These are phyloP conservation scores for Mycena galopus DNA, from an alignment of 768 basidiomycete genomes.

Conservation along the genomic window DNA sequence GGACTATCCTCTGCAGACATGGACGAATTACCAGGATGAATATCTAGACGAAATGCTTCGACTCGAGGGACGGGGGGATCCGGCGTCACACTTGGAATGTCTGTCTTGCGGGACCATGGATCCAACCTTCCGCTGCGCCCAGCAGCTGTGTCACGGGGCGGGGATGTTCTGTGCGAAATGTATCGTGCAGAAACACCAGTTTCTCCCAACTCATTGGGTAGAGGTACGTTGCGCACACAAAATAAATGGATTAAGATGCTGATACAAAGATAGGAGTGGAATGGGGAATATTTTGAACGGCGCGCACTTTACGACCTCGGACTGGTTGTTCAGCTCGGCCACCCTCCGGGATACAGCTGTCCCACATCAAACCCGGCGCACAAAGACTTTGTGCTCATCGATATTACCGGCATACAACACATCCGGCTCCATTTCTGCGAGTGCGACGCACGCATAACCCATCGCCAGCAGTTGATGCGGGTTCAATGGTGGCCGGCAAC, in stretches of 20 bases:
- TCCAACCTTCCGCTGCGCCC: not conserved
- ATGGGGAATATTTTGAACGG: not conserved
- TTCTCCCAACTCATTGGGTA: not conserved
- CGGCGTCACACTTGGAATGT: not conserved
- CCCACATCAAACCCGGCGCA: not conserved
- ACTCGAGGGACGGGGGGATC: not conserved
- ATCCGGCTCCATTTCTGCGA: not conserved
- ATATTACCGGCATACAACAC: not conserved
- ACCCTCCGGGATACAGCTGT: not conserved
- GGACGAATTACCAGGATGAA: not conserved
- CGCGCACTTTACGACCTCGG: not conserved
- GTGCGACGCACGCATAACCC: not conserved
- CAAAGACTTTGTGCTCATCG: not conserved
- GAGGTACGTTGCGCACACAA: not conserved
- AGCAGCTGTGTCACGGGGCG: not conserved
- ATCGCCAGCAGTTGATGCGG: constrained; percentile 26
- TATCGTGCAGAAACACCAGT: not conserved
- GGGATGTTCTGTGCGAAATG: not conserved
- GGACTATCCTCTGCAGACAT: not conserved
- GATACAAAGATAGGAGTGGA: not conserved
- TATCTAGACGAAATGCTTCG: constrained; percentile 7
- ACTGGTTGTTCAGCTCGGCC: not conserved
- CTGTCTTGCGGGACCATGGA: not conserved
- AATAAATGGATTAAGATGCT: too few relatives aligned
- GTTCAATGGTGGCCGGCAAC: constrained; percentile 28